Evolutionary conservation across 75 land plant species (phyloP).

Genomic region (Picea glauca): DNA sequence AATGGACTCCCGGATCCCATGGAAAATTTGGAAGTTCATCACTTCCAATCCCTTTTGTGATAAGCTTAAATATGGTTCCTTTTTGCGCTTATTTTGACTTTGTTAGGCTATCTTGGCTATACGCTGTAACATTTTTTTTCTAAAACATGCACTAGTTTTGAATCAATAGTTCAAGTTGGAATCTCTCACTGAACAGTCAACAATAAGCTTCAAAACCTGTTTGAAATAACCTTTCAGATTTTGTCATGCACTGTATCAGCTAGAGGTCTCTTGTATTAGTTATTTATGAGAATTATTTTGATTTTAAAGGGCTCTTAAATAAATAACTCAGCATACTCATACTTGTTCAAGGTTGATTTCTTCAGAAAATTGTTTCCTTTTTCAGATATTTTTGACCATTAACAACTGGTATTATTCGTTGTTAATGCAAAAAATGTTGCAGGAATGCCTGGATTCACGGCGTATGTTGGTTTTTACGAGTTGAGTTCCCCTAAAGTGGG

Average conservation of each 20-base stretch:
- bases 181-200: neutral
- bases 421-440: constrained; percentile 1
- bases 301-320: neutral
- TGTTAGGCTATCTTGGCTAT: too few species aligned
- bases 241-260: neutral
- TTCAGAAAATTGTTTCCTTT: neutral
- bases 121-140: too few species aligned
- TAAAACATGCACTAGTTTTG: too few species aligned
- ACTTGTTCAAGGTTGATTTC: too few species aligned
- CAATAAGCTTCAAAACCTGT: neutral
- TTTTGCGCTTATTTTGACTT: too few species aligned
- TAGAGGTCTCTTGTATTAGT: neutral
- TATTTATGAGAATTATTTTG: neutral
- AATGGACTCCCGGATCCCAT: too few species aligned
- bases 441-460: constrained; percentile 79
- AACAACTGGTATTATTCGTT: neutral
- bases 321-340: neutral
- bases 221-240: neutral
- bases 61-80: too few species aligned
- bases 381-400: neutral
- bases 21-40: too few species aligned
- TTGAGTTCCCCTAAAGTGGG: constrained; percentile 64
- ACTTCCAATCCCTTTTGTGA: too few species aligned
- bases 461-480: constrained; percentile 72
- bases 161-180: neutral